Percentiles rank a stretch among this genome's conserved stretches.
These are phyloP conservation scores for Fusarium sp. DNA, from an alignment of 2,329 filamentous ascomycete genomes.

Conservation along the genomic window DNA sequence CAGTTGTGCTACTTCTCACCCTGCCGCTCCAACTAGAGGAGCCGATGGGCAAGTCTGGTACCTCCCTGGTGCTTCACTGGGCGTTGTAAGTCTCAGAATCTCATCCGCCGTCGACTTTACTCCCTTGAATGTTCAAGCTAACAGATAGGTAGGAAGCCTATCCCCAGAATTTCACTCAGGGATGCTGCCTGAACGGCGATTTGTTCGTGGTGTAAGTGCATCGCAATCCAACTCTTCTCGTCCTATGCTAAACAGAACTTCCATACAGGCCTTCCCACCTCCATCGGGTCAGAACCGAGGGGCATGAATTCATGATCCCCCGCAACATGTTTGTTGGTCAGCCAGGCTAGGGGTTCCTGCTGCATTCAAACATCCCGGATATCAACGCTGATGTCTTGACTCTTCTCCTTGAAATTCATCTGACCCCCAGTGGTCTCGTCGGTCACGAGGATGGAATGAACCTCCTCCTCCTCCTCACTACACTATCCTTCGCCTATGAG, in stretches of 20 bases:
- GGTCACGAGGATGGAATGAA: constrained; percentile 39
- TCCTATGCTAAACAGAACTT: neutral
- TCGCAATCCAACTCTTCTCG: accelerated
- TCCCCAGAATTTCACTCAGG: neutral
- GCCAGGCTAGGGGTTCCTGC: constrained; percentile 23
- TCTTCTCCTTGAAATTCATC: constrained; percentile 35
- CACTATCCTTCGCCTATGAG: constrained; percentile 24
- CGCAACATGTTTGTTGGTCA: neutral
- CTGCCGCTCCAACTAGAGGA: neutral
- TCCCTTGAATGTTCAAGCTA: neutral
- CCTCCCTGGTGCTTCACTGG: constrained; percentile 6
- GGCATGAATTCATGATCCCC: neutral
- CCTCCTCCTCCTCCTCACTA: constrained; percentile 37
- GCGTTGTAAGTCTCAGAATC: constrained; percentile 6
- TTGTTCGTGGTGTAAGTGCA: constrained; percentile 3
- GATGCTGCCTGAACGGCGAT: neutral
- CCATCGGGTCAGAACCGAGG: neutral
- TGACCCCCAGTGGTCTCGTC: constrained; percentile 28
- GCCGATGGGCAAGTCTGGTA: neutral
- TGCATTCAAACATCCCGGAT: neutral
- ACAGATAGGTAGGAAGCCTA: neutral
- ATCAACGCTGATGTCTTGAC: constrained; percentile 33
- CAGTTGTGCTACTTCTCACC: neutral
- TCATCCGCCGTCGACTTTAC: neutral
- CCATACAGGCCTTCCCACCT: neutral